These are phyloP conservation scores for Cynara cardunculus DNA, from an alignment of 129 eudicot species.

Conservation along the genomic window DNA sequence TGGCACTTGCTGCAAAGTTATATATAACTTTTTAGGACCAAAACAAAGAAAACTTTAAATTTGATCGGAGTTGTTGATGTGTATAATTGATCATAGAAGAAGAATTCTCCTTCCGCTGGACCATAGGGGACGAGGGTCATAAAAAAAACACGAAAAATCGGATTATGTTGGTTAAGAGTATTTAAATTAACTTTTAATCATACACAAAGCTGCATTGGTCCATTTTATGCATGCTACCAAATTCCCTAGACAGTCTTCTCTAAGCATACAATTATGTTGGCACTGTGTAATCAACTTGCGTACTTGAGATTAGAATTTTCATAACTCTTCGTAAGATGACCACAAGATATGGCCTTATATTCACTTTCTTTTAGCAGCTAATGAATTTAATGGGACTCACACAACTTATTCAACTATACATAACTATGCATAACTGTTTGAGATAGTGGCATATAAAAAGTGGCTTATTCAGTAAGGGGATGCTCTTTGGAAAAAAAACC, in stretches of 20 bases:
- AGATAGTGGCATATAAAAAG: not conserved
- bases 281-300: not conserved
- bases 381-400: not conserved
- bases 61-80: no score
- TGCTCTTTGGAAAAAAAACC: no score
- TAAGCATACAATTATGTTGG: not conserved
- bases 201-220: not conserved
- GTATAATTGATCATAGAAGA: no score
- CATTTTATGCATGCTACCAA: not conserved
- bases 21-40: no score
- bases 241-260: not conserved
- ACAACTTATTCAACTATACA: not conserved
- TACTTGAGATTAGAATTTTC: not conserved
- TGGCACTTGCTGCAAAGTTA: conserved; percentile 28
- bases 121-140: no score
- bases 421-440: not conserved
- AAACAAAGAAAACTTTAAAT: not conserved
- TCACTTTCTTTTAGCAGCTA: not conserved
- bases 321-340: not conserved
- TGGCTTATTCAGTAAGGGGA: not conserved
- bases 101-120: no score
- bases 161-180: not conserved
- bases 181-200: not conserved
- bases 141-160: no score
- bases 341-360: not conserved